Evolutionary conservation across 2,329 filamentous ascomycete species (phyloP), one percentile per base, ranked within the genome.

Genomic region (Cladophialophora carrionii): DNA sequence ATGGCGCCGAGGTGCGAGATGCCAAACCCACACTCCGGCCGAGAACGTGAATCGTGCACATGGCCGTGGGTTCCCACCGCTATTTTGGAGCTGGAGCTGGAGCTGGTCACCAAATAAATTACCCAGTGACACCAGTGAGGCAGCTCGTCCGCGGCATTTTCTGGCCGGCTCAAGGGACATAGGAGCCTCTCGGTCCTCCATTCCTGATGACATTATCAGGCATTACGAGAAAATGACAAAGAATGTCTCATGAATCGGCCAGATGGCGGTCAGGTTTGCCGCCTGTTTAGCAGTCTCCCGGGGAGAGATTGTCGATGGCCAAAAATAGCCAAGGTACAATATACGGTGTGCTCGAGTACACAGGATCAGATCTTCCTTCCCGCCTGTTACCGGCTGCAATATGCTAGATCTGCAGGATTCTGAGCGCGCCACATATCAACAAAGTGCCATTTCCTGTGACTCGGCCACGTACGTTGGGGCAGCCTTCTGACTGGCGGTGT

Each of bases 61-160:
- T 34, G 26, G 8, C 8, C 8, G 9, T 8, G 14, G 20, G 48
- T 12, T 17, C 22, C 22, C 31, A 2, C 37, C 9, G 41, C 37
- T 57, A 14, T 48, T 51, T 20, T 31, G 37, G 29, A 49, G 26
- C 29, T 52, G 10, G 26, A 29, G n/a, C n/a, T n/a, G 14, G 5
- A 17, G 5, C 34, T 41, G 34, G 14, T 41, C 6, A 17, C 17
- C 12, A 14, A 6, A 41, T 6, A 41, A 41, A 1, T 17, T n/a
- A n/a, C n/a, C n/a, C n/a, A n/a, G n/a, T n/a, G n/a, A n/a, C n/a
- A n/a, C n/a, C n/a, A 22, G 34, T 14, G 4, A 20, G 41, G 26
- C 9, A 24, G 31, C 29, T 52, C 43, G 34, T 60, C 57, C 48
- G 57, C 29, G 57, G 31, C 57, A 52, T 60, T 52, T 60, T 60